A percentile compares a stretch with the other conserved stretches of the same genome.
Evolutionary conservation across 768 basidiomycete species (phyloP).

Genomic region (Mycena venus): DNA sequence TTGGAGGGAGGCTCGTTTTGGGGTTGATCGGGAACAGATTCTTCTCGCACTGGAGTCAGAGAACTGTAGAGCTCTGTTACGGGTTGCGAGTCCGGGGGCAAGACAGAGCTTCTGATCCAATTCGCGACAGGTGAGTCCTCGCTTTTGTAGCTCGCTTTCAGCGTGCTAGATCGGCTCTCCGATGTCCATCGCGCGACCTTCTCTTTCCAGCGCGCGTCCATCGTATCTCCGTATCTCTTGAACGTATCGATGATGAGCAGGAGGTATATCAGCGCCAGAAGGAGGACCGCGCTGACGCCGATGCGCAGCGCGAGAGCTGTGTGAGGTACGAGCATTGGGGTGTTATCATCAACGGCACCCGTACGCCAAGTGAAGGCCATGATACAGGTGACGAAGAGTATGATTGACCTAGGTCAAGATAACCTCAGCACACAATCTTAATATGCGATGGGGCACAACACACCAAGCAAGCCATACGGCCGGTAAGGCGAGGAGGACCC

Average conservation of each 20-base stretch:
- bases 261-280: constrained; percentile 59
- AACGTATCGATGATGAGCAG: constrained; percentile 59
- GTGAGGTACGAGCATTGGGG: constrained; percentile 40
- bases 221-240: constrained; percentile 51
- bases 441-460: background rate
- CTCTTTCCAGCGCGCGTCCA: constrained; percentile 13
- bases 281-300: constrained; percentile 54
- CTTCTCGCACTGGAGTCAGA: too few species aligned
- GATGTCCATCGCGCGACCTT: too few species aligned
- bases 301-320: constrained; percentile 56
- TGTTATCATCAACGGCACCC: constrained; percentile 48
- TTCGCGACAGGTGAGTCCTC: too few species aligned
- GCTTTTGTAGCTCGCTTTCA: too few species aligned
- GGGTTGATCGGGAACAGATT: too few species aligned
- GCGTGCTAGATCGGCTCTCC: too few species aligned
- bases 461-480: constrained; percentile 68
- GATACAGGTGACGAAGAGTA: constrained; percentile 61
- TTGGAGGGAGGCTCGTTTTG: too few species aligned
- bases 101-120: too few species aligned
- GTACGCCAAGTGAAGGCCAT: constrained; percentile 65
- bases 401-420: constrained; percentile 55
- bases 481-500: constrained; percentile 67
- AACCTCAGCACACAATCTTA: background rate
- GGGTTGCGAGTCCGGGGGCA: too few species aligned
- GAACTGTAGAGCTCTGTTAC: too few species aligned